Conservation (phyloP, 139 green algal genomes). For the Microglena sp. region DNA sequence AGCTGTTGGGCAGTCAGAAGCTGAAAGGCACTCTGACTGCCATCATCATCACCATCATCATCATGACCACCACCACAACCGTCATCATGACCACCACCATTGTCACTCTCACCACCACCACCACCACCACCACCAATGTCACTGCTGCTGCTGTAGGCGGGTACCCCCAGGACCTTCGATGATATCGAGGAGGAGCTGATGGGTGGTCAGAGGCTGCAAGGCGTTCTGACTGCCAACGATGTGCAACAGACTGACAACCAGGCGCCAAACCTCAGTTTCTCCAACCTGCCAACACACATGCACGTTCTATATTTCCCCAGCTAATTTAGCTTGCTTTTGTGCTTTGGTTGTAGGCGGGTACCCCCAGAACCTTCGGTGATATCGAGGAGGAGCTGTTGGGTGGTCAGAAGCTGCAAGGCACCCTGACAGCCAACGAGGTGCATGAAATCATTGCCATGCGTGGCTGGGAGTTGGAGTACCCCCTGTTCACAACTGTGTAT, state of each 20-base stretch:
- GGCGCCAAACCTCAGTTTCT: too few species aligned
- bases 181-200: constrained; percentile 56
- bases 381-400: constrained; percentile 55
- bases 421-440: constrained; percentile 66
- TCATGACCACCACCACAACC: too few species aligned
- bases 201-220: constrained; percentile 72
- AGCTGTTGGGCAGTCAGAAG: too few species aligned
- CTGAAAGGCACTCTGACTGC: too few species aligned
- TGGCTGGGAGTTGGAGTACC: constrained; percentile 46
- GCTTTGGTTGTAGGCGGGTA: constrained; percentile 12
- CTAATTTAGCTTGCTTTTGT: too few species aligned
- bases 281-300: too few species aligned
- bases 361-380: constrained; percentile 31
- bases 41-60: too few species aligned
- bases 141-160: constrained; percentile 17
- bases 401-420: constrained; percentile 74
- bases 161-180: constrained; percentile 29
- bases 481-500: constrained; percentile 63
- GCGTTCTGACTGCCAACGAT: constrained; percentile 63
- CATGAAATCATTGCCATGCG: constrained; percentile 43
- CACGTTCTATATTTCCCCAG: too few species aligned
- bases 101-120: too few species aligned
- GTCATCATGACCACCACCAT: too few species aligned
- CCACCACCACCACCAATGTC: too few species aligned
- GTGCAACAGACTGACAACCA: constrained; percentile 46